phyloP scores from a whole-genome alignment of 805 yeast species.

The Starmerella roubikii region DNA sequence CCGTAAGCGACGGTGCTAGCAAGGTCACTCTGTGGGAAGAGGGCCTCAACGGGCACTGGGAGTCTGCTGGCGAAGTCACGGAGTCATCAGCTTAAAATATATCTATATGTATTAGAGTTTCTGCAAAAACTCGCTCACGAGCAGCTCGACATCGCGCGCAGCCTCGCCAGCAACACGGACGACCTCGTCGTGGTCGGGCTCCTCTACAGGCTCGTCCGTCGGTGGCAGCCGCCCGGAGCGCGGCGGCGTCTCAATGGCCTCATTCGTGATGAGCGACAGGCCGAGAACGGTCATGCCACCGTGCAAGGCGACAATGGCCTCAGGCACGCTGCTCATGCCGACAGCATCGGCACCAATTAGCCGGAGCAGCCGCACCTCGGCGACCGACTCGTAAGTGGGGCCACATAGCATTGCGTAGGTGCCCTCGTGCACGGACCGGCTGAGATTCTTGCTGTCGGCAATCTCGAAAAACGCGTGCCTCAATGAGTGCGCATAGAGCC shows the following conservation, averaged over 20 bases:
- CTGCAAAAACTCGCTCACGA: slow-evolving; percentile 32
- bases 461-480: slow-evolving; percentile 46
- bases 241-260: slow-evolving; percentile 48
- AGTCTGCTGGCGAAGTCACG: slow-evolving; percentile 90
- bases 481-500: slow-evolving; percentile 70
- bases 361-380: slow-evolving; percentile 69
- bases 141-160: slow-evolving; percentile 59
- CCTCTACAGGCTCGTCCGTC: slow-evolving; percentile 37
- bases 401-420: slow-evolving; percentile 76
- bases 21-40: slow-evolving; percentile 96
- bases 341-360: slow-evolving; percentile 81
- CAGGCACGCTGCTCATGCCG: slow-evolving; percentile 98
- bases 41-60: slow-evolving; percentile 86
- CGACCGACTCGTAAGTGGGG: slow-evolving; percentile 86
- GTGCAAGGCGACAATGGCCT: slow-evolving; percentile 85
- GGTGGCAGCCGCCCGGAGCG: slow-evolving; percentile 18
- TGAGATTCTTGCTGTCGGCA: slow-evolving; percentile 35
- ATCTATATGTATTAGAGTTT: too few relatives aligned
- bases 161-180: slow-evolving; percentile 70
- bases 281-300: slow-evolving; percentile 73
- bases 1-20: slow-evolving; percentile 92
- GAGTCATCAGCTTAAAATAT: slow-evolving; percentile 33
- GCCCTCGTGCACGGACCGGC: slow-evolving; percentile 70
- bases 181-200: slow-evolving; percentile 85
- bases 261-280: slow-evolving; percentile 72